A percentile compares a stretch with the other conserved stretches of the same genome.
Conservation (phyloP, 2,329 filamentous ascomycete species). For the Davidsoniella neocaledoniae region DNA sequence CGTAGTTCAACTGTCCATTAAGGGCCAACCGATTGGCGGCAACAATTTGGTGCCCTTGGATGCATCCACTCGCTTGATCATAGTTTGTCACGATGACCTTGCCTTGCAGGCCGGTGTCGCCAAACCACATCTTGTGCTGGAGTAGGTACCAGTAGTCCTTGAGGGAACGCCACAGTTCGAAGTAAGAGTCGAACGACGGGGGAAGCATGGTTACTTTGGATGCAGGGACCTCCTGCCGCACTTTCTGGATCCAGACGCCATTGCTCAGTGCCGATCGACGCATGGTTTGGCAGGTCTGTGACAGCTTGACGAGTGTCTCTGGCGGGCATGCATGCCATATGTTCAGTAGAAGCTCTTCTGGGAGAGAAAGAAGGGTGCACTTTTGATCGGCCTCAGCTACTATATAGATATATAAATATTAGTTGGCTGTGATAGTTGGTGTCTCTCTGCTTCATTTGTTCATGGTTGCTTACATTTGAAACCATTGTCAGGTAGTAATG, state of each 20-base stretch:
- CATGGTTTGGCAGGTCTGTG: constrained; percentile 45
- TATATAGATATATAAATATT: background rate
- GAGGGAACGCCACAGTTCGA: constrained; percentile 2
- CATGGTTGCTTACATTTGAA: too few species aligned
- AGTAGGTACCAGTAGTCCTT: constrained; percentile 60
- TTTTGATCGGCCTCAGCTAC: background rate
- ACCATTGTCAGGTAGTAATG: too few species aligned
- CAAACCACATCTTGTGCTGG: constrained; percentile 70
- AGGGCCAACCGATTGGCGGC: constrained; percentile 48
- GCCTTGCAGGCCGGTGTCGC: constrained; percentile 55
- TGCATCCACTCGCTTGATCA: constrained; percentile 53
- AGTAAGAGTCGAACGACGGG: background rate
- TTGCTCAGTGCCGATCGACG: constrained; percentile 46
- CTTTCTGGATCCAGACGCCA: constrained; percentile 51
- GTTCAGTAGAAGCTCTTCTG: constrained; percentile 57
- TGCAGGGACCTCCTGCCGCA: constrained; percentile 51
- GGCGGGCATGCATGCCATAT: constrained; percentile 52
- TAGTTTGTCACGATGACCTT: constrained; percentile 64
- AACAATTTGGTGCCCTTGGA: constrained; percentile 64
- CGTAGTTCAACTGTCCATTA: constrained; percentile 25
- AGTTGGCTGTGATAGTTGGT: too few species aligned
- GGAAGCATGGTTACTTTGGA: constrained; percentile 30
- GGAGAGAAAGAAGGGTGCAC: constrained; percentile 36
- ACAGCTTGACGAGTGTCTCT: constrained; percentile 42
- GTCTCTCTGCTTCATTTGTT: too few species aligned